Evolutionary conservation across 2,329 filamentous ascomycete species (phyloP), one percentile per base, ranked within the genome.

Genomic region (Akanthomyces lecanii): DNA sequence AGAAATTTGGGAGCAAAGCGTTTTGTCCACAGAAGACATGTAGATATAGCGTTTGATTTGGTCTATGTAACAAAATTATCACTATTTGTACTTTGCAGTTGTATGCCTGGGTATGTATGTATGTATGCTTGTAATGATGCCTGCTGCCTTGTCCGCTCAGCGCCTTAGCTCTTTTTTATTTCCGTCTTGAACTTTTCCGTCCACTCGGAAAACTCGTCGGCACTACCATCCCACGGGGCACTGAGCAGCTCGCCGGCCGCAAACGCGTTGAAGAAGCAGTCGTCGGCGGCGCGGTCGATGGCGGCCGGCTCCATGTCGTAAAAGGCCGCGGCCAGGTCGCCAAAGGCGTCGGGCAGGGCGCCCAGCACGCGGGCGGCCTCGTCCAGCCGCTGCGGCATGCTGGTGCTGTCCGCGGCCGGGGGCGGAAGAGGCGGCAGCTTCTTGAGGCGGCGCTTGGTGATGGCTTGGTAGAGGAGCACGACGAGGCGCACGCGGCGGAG

Each of bases 201-300:
- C 92, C 92, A 96, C 18, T 83, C 79, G 0, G 87, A 89, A 71
- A 96, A 96, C 69, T 89, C 90, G 69, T 97, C 92, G 80, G 53
- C 33, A 36, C 33, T 75, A 0, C 82, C 87, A 3, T 82, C 75
- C 89, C 90, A 93, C 23, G 81, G 79, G 64, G 79, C 76, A 56
- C 78, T 77, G 14, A 91, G 74, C 54, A 88, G 71, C 62, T 84
- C 81, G 0, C 83, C 80, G 0, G 81, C 83, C 0, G 75, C 77
- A 67, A 83, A 82, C 0, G 89, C 87, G 57, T 86, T 82, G 1
- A 78, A 76, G 64, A 87, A 85, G 68, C 87, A 88, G 47, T 81
- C 78, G 5, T 83, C 79, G 77, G 91, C 81, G 25, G 76, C 76
- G 7, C 74, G 72, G 68, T 87, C 86, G 51, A 89, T 88, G 30